A percentile compares a stretch with the other conserved stretches of the same genome.
Conservation (phyloP, 2,329 filamentous ascomycete genomes). For the Arthrobotrys sphaeroides region DNA sequence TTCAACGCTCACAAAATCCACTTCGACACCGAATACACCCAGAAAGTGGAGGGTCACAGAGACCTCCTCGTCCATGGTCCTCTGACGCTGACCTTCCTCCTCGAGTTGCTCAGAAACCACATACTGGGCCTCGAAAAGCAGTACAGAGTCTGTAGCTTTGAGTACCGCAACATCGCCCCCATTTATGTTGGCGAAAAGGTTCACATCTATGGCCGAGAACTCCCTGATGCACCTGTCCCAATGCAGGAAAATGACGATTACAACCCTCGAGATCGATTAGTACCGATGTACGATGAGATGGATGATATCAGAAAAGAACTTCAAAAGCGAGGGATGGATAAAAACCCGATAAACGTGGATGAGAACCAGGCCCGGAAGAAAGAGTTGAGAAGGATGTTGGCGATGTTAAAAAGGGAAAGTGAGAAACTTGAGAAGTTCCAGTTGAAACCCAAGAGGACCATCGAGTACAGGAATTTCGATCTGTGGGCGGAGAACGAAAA, state of each 20-base stretch:
- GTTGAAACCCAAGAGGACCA: conserved; percentile 14
- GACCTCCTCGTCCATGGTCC: conserved; percentile 87
- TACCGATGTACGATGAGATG: conserved; percentile 44
- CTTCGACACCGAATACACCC: conserved; percentile 76
- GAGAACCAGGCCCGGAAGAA: conserved; percentile 1
- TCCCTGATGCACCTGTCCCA: conserved; percentile 47
- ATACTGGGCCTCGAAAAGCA: conserved; percentile 60
- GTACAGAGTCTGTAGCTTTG: conserved; percentile 67
- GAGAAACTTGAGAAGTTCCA: conserved; percentile 46
- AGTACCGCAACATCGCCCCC: conserved; percentile 84
- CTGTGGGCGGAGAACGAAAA: conserved; percentile 49
- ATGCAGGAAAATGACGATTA: conserved; percentile 6
- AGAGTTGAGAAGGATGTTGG: neutral
- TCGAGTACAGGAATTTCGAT: conserved; percentile 42
- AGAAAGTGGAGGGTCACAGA: conserved; percentile 76
- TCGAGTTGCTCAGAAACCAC: conserved; percentile 72
- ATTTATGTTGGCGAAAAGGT: conserved; percentile 78
- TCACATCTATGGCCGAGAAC: conserved; percentile 72
- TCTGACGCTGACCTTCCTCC: conserved; percentile 78
- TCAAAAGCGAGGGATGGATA: neutral
- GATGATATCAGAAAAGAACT: conserved; percentile 25
- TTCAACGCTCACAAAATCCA: conserved; percentile 95
- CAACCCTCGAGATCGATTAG: conserved; percentile 26
- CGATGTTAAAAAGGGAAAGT: neutral
- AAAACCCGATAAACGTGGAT: neutral